phyloP scores from a whole-genome alignment of 2,329 filamentous ascomycete genomes.

The Pseudocercospora musae region DNA sequence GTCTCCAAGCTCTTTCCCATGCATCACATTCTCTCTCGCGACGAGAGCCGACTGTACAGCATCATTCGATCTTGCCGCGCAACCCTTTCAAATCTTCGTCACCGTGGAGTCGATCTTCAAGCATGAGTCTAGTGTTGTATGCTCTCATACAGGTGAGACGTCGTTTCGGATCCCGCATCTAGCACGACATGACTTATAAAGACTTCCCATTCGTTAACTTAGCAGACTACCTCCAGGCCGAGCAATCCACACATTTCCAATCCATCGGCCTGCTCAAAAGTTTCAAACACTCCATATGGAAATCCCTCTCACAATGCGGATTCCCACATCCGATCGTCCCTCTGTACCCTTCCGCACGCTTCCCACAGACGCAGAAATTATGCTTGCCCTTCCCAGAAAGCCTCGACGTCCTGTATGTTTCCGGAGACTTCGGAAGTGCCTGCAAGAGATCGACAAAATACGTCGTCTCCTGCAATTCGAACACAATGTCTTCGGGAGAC shows the following conservation, averaged over 20 bases:
- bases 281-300: constrained; percentile 21
- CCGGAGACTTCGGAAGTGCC: neutral
- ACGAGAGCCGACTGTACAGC: neutral
- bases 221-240: neutral
- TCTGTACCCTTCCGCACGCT: constrained; percentile 1
- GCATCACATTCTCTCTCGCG: too few relatives aligned
- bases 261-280: constrained; percentile 12
- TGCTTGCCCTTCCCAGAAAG: neutral
- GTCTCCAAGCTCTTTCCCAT: too few relatives aligned
- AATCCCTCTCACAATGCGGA: constrained; percentile 11
- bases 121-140: neutral
- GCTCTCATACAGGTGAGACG: neutral
- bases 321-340: constrained; percentile 20
- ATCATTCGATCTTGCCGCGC: neutral
- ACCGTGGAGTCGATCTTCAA: neutral
- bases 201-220: neutral
- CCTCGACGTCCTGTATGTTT: neutral
- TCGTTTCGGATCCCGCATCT: neutral
- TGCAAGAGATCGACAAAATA: constrained; percentile 8
- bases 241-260: constrained; percentile 21
- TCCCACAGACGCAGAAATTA: constrained; percentile 18
- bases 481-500: constrained; percentile 6
- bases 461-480: constrained; percentile 9
- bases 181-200: neutral
- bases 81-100: neutral